Base-by-base conservation (phyloP, 2,329 filamentous ascomycete genomes). In the Apiospora koreana region DNA sequence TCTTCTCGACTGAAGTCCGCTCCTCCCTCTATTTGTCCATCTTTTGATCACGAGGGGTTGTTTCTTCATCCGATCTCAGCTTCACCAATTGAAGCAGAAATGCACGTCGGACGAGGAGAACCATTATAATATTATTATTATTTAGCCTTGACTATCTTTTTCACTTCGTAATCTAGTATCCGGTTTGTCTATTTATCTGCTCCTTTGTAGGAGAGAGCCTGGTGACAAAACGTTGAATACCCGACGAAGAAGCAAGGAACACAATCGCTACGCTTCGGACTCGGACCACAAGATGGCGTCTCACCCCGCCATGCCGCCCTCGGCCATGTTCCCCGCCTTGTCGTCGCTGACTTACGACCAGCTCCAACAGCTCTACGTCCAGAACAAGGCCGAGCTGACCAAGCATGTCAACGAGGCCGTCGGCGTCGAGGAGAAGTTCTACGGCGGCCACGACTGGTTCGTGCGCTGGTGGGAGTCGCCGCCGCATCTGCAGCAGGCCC, bases 361-460 rank as follows among this genome's bases (percentile, higher is more conserved):
- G 31, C 69, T 74, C 16, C 70, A 72, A 25, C 58, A 68, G 25
- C 67, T 73, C 6, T 73, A 73, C 69, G 62, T 71, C 31, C 45
- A 70, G 31, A 75, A 74, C 68, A 73, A 75, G 66, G 69, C 67
- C 10, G 73, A 74, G 69, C 71, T 75, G 16, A 74, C 72, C 54
- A 73, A 71, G 66, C 72, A 75, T 58, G 65, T 75, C 69, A 73
- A 70, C 69, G 46, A 46, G 9, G 71, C 70, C 16, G 71, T 70
- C 8, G 70, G 70, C 21, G 73, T 72, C 6, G 21, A 48, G 28
- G 68, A 70, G 58, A 25, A 69, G 31, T 69, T 72, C 65, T 73
- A 58, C 41, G 72, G 73, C 45, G 69, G 68, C 35, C 69, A 71
- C 42, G 68, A 69, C 67, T 75, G 71, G 71, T 73, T 67, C 65